These are phyloP conservation scores for Neonectria ditissima DNA, from an alignment of 2,329 filamentous ascomycete genomes.

Conservation along the genomic window DNA sequence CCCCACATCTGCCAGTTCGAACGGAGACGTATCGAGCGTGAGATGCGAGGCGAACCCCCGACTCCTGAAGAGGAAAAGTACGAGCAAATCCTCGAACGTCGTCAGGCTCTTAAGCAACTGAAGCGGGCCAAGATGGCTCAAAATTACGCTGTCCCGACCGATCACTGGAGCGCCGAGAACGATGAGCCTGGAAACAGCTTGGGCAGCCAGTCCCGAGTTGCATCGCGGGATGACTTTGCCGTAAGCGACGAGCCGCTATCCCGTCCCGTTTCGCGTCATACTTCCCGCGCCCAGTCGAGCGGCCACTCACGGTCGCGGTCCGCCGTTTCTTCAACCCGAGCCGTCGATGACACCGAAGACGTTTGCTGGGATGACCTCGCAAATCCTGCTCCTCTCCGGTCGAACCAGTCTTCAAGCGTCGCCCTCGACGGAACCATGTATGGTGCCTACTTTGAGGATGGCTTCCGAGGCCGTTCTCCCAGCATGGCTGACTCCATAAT, in stretches of 20 bases:
- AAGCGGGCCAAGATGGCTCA: constrained; percentile 67
- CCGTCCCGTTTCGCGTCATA: constrained; percentile 52
- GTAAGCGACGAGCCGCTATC: constrained; percentile 52
- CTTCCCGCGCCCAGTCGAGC: constrained; percentile 57
- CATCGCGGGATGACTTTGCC: constrained; percentile 56
- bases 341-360: constrained; percentile 51
- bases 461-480: constrained; percentile 75
- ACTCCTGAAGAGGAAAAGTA: constrained; percentile 71
- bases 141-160: constrained; percentile 64
- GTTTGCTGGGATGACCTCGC: constrained; percentile 62
- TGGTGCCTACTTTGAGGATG: constrained; percentile 73
- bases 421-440: constrained; percentile 84
- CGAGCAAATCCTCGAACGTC: constrained; percentile 68
- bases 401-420: constrained; percentile 63
- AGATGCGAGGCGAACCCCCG: constrained; percentile 71
- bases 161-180: constrained; percentile 88
- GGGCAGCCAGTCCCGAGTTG: constrained; percentile 56
- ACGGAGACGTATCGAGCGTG: constrained; percentile 81
- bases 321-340: constrained; percentile 52
- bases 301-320: constrained; percentile 63
- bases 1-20: constrained; percentile 87
- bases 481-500: constrained; percentile 85
- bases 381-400: constrained; percentile 64
- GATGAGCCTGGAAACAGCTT: constrained; percentile 61
- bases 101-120: constrained; percentile 67